phyloP scores from a whole-genome alignment of 1,284 basidiomycete genomes.

The Rhodotorula sp. region DNA sequence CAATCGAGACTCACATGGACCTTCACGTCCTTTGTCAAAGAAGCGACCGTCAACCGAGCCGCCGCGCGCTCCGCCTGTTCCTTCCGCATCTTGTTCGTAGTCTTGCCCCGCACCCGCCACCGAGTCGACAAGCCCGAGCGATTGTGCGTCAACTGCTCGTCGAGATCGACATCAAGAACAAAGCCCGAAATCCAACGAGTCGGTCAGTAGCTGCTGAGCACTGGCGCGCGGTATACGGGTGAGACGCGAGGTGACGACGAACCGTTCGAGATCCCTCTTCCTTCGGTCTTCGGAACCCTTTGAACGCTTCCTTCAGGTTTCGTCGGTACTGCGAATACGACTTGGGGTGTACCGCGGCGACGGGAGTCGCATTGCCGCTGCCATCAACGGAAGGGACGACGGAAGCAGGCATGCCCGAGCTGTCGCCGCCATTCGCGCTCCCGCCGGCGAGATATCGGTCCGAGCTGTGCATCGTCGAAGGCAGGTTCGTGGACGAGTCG shows the following conservation, averaged over 20 bases:
- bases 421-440: neutral
- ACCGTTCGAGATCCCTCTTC: slow-evolving; percentile 13
- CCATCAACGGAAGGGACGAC: neutral
- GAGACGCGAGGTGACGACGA: neutral
- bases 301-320: slow-evolving; percentile 15
- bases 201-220: too few relatives aligned
- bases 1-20: slow-evolving; percentile 15
- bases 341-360: slow-evolving; percentile 5
- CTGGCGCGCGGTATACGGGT: too few relatives aligned
- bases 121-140: slow-evolving; percentile 10
- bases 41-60: slow-evolving; percentile 23
- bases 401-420: neutral
- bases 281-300: neutral
- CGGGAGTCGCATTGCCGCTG: neutral
- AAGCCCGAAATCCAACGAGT: neutral
- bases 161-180: too few relatives aligned
- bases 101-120: neutral
- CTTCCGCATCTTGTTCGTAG: neutral
- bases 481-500: slow-evolving; percentile 5
- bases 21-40: slow-evolving; percentile 29
- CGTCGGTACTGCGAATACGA: slow-evolving; percentile 11
- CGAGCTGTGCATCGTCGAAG: neutral
- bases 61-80: slow-evolving; percentile 23
- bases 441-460: neutral
- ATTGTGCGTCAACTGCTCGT: slow-evolving; percentile 14